Base-by-base conservation (phyloP, 1,284 basidiomycete genomes). In the Xerocomus subilludens region DNA sequence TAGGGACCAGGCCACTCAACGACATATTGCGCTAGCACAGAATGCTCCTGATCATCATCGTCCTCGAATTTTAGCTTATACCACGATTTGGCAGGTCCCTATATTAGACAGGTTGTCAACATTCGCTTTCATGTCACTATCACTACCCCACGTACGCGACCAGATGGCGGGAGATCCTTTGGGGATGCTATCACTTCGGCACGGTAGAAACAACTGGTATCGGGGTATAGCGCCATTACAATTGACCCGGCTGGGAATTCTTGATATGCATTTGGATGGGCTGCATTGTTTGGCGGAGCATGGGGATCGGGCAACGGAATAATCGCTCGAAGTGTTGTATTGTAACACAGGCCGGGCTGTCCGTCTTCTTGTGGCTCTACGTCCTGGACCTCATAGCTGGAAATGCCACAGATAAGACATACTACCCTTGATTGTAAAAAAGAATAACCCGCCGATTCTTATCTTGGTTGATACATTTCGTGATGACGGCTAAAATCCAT, bases 121-220 rank as follows among this genome's bases (percentile, higher is more conserved):
- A 42, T 69, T 64, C 33, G 20, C 16, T 62, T 67, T 38, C 38
- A 62, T 64, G 64, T 30, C n/a, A 25, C 13, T 58, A 70, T 64
- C 18, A 38, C 36, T n/a, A 42, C 30, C 58, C 27, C 49, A 83
- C 88, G 85, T 78, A 92, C 91, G 67, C 90, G 86, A 73, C 85
- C 85, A 23, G 83, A 75, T 4, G 87, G 85, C 64, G 87, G 88
- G 71, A 89, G 83, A 67, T 92, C 90, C 78, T 86, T 89, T 14
- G 93, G 93, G 16, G 90, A 89, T 25, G 90, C 87, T 62, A 94
- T 88, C 8, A 95, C 94, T 80, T 94, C 92, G 13, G 94, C 94
- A 30, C 92, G 91, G 79, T 95, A 95, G 85, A 95, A 95, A 81
- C 93, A 94, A 77, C 93, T 95, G 1, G 94, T 95, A 80, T 95